Evolutionary conservation across 2,329 filamentous ascomycete species (phyloP).

Genomic region (Claviceps cyperi): DNA sequence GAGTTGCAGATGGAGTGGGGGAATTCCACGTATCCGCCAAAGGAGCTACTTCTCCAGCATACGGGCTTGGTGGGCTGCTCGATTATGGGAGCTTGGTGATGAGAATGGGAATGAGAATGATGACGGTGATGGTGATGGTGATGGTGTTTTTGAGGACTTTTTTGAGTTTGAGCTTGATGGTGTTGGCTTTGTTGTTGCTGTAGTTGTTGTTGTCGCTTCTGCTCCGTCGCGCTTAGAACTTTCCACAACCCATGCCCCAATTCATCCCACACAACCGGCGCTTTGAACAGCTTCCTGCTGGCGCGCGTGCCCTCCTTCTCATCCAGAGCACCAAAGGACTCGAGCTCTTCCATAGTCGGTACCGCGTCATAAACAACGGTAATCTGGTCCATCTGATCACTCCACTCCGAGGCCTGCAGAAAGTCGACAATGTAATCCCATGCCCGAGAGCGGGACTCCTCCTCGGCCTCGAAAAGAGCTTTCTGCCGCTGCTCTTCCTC

Average conservation of each 20-base stretch:
- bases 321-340: conserved; percentile 17
- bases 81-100: background rate
- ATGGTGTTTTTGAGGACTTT: background rate
- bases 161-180: background rate
- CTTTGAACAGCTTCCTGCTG: conserved; percentile 23
- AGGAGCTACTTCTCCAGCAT: conserved; percentile 1
- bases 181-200: background rate
- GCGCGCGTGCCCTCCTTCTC: conserved; percentile 21
- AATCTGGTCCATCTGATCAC: conserved; percentile 18
- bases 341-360: conserved; percentile 20
- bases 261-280: conserved; percentile 24
- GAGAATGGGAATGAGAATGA: background rate
- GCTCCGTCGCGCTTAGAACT: conserved; percentile 9
- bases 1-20: background rate
- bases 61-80: conserved; percentile 1
- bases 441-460: conserved; percentile 16
- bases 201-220: background rate
- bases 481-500: conserved; percentile 9
- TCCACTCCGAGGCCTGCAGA: conserved; percentile 16
- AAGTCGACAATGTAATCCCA: conserved; percentile 19
- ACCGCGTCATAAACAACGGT: conserved; percentile 20
- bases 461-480: conserved; percentile 16
- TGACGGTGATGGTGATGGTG: background rate
- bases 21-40: background rate
- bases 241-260: conserved; percentile 22